A percentile compares a stretch with the other conserved stretches of the same genome.
phyloP scores from a whole-genome alignment of 257 asterid species.

The Przewalskia tangutica region DNA sequence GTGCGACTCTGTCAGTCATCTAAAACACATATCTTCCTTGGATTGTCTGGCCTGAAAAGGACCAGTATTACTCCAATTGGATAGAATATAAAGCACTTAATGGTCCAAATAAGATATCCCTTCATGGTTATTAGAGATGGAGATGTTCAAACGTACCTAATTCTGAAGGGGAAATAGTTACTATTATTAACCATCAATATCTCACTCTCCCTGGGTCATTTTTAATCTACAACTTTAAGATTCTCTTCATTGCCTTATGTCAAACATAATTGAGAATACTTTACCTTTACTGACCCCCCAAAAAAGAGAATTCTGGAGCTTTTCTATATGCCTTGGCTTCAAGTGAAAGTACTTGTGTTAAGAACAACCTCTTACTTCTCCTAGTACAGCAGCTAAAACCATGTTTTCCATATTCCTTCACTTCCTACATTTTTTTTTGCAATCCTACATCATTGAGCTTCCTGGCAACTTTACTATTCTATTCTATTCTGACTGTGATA shows the following conservation, averaged over 20 bases:
- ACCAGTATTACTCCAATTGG: background rate
- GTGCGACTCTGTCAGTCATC: background rate
- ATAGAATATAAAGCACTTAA: background rate
- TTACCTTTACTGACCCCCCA: background rate
- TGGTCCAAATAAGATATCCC: background rate
- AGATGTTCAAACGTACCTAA: background rate
- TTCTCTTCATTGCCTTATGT: background rate
- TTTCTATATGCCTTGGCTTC: background rate
- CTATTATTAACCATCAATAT: background rate
- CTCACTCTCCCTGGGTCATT: background rate
- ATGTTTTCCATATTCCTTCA: background rate
- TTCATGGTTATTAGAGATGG: background rate
- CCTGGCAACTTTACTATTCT: too few relatives aligned
- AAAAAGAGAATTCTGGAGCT: background rate
- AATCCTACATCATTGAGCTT: background rate
- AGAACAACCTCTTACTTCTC: background rate
- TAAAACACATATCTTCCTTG: background rate
- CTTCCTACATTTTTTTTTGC: background rate
- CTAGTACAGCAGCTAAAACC: background rate
- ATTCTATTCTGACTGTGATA: too few relatives aligned
- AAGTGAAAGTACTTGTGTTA: background rate
- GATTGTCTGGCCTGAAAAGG: background rate
- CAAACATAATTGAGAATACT: background rate
- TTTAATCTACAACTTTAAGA: background rate
- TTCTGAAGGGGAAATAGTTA: background rate